Percentiles rank a stretch among this genome's conserved stretches.
These are phyloP conservation scores for Penicillium verhagenii DNA, from an alignment of 495 filamentous ascomycete species.

Conservation along the genomic window DNA sequence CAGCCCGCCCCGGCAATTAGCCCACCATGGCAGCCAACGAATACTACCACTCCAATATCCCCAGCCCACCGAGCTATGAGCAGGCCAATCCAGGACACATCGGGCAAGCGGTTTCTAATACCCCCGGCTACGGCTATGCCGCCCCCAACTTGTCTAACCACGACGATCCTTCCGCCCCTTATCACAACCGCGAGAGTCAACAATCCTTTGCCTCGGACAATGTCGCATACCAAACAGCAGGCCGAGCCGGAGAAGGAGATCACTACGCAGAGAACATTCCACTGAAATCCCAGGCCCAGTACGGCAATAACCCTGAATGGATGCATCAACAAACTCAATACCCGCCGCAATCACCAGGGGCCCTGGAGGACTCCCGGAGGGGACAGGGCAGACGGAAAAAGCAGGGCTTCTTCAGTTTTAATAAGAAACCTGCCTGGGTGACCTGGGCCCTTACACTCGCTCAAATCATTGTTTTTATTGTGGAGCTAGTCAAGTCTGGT, in stretches of 20 bases:
- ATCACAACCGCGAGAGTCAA: conserved; percentile 41
- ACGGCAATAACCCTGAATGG: conserved; percentile 35
- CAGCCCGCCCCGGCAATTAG: conserved; percentile 6
- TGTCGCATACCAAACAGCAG: conserved; percentile 31
- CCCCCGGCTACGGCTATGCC: conserved; percentile 30
- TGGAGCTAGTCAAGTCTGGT: conserved; percentile 81
- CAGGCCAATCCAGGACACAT: conserved; percentile 28
- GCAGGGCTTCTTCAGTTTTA: conserved; percentile 55
- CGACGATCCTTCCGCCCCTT: conserved; percentile 29
- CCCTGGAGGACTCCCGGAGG: conserved; percentile 12
- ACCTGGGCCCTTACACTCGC: conserved; percentile 76
- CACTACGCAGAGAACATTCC: conserved; percentile 55
- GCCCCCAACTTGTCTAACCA: conserved; percentile 27
- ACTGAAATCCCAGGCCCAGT: conserved; percentile 38
- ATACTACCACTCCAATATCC: conserved; percentile 62
- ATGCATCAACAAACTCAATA: conserved; percentile 46
- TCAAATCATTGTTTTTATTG: conserved; percentile 87
- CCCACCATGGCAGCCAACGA: conserved; percentile 78
- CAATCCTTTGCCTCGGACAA: conserved; percentile 41
- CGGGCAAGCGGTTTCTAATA: conserved; percentile 27
- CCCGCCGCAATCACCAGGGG: conserved; percentile 32
- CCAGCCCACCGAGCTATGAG: conserved; percentile 45
- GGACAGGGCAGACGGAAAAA: conserved; percentile 33
- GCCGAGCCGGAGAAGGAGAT: conserved; percentile 35
- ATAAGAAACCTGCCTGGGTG: conserved; percentile 71